Base-by-base conservation (phyloP, 352 stramenopile species). In the Globisporangium nunn region DNA sequence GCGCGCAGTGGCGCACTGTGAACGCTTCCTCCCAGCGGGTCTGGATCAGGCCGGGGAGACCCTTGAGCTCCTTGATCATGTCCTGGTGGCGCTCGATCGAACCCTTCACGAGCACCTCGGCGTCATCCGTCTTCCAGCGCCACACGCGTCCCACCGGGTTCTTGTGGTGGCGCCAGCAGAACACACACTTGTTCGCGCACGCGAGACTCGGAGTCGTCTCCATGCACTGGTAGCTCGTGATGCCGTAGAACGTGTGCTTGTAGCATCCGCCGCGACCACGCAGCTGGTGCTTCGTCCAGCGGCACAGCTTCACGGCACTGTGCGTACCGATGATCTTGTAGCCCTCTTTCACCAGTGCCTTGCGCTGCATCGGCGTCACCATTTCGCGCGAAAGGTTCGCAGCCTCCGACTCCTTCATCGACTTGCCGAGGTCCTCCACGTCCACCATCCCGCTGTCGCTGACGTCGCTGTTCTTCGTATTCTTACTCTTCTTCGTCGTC, bases 231-330 rank as follows among this genome's bases (percentile, higher is more conserved):
- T 98, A 98, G 52, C 81, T 97, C 37, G 94, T 99, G 62, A 99
- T 99, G n/a, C 96, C 96, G 68, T 99, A 99, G 70, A 98, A 98
- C 17, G 94, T 98, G 67, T 99, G 97, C 71, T 99, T 99, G 82
- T 99, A 99, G 72, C 96, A 99, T 17, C 96, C 96, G 44, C 96
- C 96, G 46, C 96, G 82, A 23, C 97, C 96, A 43, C 96, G 86
- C 15, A 99, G 74, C 62, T 99, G 96, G 69, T 98, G 93, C 71
- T 99, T 99, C 12, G 96, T 99, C 97, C 97, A 99, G 12, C 97
- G 90, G 58, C 97, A 99, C 5, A 99, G 73, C 75, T 99, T 99
- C 35, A 99, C 97, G 17, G 96, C 97, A 53, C 87, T 98, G 68
- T 99, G 97, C 3, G 91, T 98, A 17, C 97, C 97, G 64, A 99